Conservation (phyloP, 1,139 yeast species). For the Scheffersomyces stambukii region DNA sequence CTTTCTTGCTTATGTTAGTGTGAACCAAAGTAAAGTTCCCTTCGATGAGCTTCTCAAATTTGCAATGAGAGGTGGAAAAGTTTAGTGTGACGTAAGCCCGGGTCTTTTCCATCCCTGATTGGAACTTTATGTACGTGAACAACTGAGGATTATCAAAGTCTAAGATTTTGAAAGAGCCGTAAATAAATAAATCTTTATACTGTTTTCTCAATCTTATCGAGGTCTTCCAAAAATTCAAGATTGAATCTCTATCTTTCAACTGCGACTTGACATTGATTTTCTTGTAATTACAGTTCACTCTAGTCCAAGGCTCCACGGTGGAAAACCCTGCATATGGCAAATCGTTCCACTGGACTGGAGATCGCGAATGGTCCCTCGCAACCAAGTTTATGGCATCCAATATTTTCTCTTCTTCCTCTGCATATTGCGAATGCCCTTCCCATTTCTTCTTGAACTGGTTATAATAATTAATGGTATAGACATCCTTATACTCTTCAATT, state of each 20-base stretch:
- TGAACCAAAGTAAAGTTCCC: slow-evolving; percentile 26
- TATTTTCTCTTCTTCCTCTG: slow-evolving; percentile 18
- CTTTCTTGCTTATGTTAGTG: slow-evolving; percentile 18
- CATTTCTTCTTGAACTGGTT: slow-evolving; percentile 24
- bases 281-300: slow-evolving; percentile 45
- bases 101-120: slow-evolving; percentile 9
- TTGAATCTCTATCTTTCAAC: slow-evolving; percentile 41
- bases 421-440: slow-evolving; percentile 23
- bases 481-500: slow-evolving; percentile 47
- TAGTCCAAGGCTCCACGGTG: slow-evolving; percentile 50
- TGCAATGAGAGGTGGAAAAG: slow-evolving; percentile 37
- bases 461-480: slow-evolving; percentile 42
- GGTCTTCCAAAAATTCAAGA: slow-evolving; percentile 41
- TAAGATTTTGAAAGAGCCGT: slow-evolving; percentile 41
- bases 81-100: slow-evolving; percentile 41
- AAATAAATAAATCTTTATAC: slow-evolving; percentile 38
- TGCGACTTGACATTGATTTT: slow-evolving; percentile 47
- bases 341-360: slow-evolving; percentile 56
- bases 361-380: slow-evolving; percentile 53
- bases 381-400: slow-evolving; percentile 29
- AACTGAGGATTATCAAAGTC: slow-evolving; percentile 33
- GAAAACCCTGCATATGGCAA: slow-evolving; percentile 46
- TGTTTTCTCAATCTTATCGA: slow-evolving; percentile 40
- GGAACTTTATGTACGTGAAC: slow-evolving; percentile 34
- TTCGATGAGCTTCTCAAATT: slow-evolving; percentile 23